Evolutionary conservation across 192 early-diverging fungal genomes (phyloP).

Genomic region (Gryganskiella cystojenkinii): DNA sequence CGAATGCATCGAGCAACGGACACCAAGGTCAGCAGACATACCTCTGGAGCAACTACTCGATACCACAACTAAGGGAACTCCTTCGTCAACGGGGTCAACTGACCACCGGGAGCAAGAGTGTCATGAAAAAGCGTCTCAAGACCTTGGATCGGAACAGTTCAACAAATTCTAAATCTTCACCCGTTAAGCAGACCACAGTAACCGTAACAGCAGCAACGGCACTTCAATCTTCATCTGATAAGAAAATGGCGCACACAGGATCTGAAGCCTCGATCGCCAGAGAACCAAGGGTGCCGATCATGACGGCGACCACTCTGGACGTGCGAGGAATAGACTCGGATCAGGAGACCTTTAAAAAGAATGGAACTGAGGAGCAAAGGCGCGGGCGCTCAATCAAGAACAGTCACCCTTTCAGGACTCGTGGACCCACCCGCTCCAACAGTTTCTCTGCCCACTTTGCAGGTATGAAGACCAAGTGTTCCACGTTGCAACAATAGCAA

Average conservation of each 20-base stretch:
- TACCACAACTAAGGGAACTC: slow-evolving; percentile 39
- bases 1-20: slow-evolving; percentile 5
- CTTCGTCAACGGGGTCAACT: slow-evolving; percentile 41
- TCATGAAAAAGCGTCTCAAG: slow-evolving; percentile 33
- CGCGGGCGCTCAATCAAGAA: slow-evolving; percentile 7
- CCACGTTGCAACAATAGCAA: background rate
- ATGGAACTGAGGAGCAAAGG: background rate
- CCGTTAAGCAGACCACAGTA: slow-evolving; percentile 14
- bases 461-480: slow-evolving; percentile 9
- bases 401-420: slow-evolving; percentile 16
- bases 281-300: background rate
- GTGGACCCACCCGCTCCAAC: slow-evolving; percentile 36
- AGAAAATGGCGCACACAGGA: too few relatives aligned
- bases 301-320: too few relatives aligned
- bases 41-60: slow-evolving; percentile 42
- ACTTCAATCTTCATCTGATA: background rate
- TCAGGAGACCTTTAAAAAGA: background rate
- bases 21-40: slow-evolving; percentile 15
- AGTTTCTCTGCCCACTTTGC: slow-evolving; percentile 50
- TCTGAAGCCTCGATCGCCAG: too few relatives aligned
- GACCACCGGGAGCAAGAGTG: slow-evolving; percentile 32
- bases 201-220: background rate
- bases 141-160: slow-evolving; percentile 21
- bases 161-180: slow-evolving; percentile 1
- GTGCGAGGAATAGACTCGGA: background rate